phyloP scores from a whole-genome alignment of 768 basidiomycete species.

The Xerocomus potaroensis region DNA sequence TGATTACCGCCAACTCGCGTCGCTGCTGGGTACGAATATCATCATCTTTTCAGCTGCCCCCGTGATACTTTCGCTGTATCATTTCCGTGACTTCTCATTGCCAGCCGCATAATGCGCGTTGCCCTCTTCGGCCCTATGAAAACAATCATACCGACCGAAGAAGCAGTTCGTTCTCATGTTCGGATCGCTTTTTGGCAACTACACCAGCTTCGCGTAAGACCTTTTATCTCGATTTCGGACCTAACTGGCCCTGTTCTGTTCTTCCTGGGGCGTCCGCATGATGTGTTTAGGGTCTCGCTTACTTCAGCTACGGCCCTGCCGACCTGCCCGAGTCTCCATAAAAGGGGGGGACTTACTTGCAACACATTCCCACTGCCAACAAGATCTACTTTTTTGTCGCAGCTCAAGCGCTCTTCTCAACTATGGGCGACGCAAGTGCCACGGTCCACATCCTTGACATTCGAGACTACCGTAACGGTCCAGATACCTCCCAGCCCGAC shows the following conservation, averaged over 20 bases:
- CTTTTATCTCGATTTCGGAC: background rate
- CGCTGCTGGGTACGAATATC: no score
- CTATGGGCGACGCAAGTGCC: constrained; percentile 21
- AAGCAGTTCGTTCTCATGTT: background rate
- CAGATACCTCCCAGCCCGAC: constrained; percentile 20
- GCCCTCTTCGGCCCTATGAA: background rate
- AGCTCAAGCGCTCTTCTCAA: background rate
- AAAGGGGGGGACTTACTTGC: background rate
- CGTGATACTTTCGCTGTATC: background rate
- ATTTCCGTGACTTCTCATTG: background rate
- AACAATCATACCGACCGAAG: background rate
- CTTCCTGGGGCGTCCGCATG: background rate
- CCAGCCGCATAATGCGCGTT: background rate
- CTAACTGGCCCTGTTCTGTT: no score
- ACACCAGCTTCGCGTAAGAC: background rate
- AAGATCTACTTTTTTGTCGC: background rate
- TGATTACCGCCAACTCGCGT: background rate
- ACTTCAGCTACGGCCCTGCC: constrained; percentile 6
- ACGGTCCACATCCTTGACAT: constrained; percentile 21
- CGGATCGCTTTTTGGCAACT: background rate
- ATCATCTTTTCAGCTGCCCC: background rate
- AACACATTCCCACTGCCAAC: background rate
- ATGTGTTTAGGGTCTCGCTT: constrained; percentile 7
- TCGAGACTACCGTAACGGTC: constrained; percentile 11
- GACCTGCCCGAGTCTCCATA: background rate